Conservation (phyloP, 345 rosid species). For the Corchorus capsularis region DNA sequence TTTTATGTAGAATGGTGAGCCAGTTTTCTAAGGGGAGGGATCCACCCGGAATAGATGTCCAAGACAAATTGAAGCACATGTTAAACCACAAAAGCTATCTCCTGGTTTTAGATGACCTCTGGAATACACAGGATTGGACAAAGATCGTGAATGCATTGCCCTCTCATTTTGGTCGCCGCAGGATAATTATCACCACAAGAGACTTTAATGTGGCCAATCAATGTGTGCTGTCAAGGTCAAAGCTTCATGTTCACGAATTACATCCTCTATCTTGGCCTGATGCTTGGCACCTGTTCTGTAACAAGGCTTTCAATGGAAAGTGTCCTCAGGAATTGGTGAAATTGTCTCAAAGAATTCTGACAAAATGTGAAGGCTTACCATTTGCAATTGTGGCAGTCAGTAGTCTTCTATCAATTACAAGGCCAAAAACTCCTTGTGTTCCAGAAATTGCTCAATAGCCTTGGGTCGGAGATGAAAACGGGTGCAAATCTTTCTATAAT, state of each 20-base stretch:
- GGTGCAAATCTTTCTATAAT: constrained; percentile 31
- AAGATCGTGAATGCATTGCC: constrained; percentile 1
- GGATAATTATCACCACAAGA: constrained; percentile 8
- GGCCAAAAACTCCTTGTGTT: constrained; percentile 25
- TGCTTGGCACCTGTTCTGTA: constrained; percentile 7
- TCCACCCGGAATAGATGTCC: neutral
- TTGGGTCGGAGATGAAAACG: constrained; percentile 31
- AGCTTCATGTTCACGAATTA: neutral
- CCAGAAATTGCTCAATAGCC: constrained; percentile 28
- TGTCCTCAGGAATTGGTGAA: neutral
- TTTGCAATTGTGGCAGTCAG: neutral
- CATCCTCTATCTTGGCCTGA: neutral
- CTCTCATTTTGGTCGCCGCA: neutral
- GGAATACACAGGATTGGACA: constrained; percentile 8
- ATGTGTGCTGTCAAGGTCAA: neutral
- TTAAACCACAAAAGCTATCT: neutral
- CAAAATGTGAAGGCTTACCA: neutral
- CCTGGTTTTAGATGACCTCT: constrained; percentile 20
- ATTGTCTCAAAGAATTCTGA: neutral
- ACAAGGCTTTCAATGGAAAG: neutral
- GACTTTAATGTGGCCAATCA: neutral
- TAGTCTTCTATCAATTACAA: neutral
- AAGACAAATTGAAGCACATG: neutral
- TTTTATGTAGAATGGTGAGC: neutral
- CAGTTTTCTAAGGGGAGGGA: neutral